Evolutionary conservation across 1,284 basidiomycete species (phyloP), one percentile per base, ranked within the genome.

Genomic region (Apiotrichum gracile): DNA sequence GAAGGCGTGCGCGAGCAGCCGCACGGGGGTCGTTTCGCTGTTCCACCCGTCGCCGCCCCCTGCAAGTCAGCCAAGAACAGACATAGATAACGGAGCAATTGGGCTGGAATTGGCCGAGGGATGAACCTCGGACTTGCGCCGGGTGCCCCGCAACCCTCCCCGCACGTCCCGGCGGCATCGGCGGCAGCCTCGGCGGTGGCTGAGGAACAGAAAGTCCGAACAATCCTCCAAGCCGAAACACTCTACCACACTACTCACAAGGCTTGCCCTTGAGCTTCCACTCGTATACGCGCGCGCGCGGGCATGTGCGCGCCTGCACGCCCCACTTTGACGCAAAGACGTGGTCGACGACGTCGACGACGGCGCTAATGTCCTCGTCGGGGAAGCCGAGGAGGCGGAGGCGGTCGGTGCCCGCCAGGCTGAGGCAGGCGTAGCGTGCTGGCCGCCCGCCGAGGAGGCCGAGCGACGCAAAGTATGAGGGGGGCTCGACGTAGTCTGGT

Each of bases 191-290:
- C 35, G 16, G 8, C 17, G 35, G 35, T 17, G 19, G 35, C 17
- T 37, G 35, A 37, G 17, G 19, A 17, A 37, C 35, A 16, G 9
- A 8, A 8, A 3, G 19, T 17, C 16, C 14, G 8, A 9, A 25
- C 22, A 7, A 8, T 29, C 27, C 35, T 5, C 13, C n/a, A 9
- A 38, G 37, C 10, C 24, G n/a, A 21, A 38, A 22, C 7, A 19
- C 21, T 26, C 21, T 16, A 5, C 7, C 19, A 5, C 9, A 3
- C 9, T 13, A 59, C 67, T 56, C 45, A 69, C 67, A 68, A 26
- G 65, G 66, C 3, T 54, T 52, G 2, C 69, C 69, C 8, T 43
- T 47, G 19, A 71, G 46, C 51, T 69, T 71, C 64, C 63, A 69
- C 49, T 69, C 67, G 39, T 54, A 66, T 12, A 56, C 57, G 6